Evolutionary conservation across 2,329 filamentous ascomycete species (phyloP).

Genomic region (Curvularia lunata): DNA sequence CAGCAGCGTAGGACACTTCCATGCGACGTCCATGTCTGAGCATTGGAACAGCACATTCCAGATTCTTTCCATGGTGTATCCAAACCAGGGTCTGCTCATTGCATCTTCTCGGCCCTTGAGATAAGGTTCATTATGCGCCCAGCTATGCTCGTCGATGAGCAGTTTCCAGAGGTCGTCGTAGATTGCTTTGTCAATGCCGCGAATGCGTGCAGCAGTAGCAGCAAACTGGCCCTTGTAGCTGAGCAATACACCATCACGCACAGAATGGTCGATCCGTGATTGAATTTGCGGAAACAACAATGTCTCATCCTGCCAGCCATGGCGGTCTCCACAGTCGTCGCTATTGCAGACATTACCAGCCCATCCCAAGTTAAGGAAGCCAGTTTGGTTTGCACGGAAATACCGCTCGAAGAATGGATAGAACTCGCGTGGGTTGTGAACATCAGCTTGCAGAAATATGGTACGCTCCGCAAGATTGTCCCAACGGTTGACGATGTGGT

Average conservation of each 20-base stretch:
- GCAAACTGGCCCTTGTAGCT: conserved; percentile 59
- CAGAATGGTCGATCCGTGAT: conserved; percentile 28
- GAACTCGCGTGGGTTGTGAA: conserved; percentile 50
- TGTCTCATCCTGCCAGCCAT: conserved; percentile 50
- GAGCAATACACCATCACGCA: conserved; percentile 47
- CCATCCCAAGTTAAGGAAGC: conserved; percentile 55
- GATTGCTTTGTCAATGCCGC: conserved; percentile 43
- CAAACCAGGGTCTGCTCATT: conserved; percentile 36
- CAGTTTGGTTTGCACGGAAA: conserved; percentile 47
- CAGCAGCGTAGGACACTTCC: conserved; percentile 37
- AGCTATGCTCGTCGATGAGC: conserved; percentile 33
- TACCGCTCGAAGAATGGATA: conserved; percentile 50
- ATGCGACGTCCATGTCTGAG: conserved; percentile 33
- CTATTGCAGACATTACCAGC: conserved; percentile 50
- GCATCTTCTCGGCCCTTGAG: conserved; percentile 32
- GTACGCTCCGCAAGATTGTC: conserved; percentile 54
- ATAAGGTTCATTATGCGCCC: conserved; percentile 36
- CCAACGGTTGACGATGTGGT: conserved; percentile 55
- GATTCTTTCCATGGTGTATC: conserved; percentile 39
- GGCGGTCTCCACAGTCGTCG: conserved; percentile 50
- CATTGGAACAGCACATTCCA: conserved; percentile 43
- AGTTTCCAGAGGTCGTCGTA: conserved; percentile 44
- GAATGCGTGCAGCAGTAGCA: conserved; percentile 53
- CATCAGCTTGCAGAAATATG: conserved; percentile 56
- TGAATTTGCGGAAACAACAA: conserved; percentile 50